phyloP scores from a whole-genome alignment of 257 asterid species.

The Solanum stenotomum region DNA sequence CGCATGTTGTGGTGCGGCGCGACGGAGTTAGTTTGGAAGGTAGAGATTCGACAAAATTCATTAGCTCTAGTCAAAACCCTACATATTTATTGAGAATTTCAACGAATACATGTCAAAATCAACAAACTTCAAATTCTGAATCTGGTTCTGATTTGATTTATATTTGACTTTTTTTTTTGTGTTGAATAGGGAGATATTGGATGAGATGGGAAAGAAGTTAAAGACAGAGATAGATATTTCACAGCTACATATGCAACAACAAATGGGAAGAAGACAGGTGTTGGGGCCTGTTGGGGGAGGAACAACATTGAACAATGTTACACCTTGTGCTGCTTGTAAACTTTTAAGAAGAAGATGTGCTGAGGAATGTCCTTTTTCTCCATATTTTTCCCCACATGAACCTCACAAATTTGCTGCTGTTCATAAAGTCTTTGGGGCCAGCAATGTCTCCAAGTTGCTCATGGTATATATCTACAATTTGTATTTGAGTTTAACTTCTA shows the following conservation, averaged over 20 bases:
- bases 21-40: too few species aligned
- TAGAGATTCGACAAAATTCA: too few species aligned
- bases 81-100: background rate
- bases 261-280: conserved; percentile 55
- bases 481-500: background rate
- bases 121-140: background rate
- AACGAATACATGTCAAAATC: background rate
- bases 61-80: background rate
- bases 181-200: conserved; percentile 51
- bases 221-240: conserved; percentile 37
- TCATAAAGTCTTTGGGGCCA: conserved; percentile 89
- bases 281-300: conserved; percentile 40
- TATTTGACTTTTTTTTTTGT: background rate
- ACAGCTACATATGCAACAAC: conserved; percentile 1
- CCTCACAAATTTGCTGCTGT: conserved; percentile 94
- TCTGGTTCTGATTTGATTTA: background rate
- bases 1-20: background rate
- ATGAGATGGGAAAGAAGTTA: conserved; percentile 62
- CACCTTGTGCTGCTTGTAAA: conserved; percentile 95
- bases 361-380: conserved; percentile 88
- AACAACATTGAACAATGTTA: conserved; percentile 49
- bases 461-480: conserved; percentile 24
- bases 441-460: conserved; percentile 96
- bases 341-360: conserved; percentile 82
- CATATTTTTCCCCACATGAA: conserved; percentile 83